phyloP scores from a whole-genome alignment of 1,284 basidiomycete genomes.

The Leccinum olivaceoglutinosum region DNA sequence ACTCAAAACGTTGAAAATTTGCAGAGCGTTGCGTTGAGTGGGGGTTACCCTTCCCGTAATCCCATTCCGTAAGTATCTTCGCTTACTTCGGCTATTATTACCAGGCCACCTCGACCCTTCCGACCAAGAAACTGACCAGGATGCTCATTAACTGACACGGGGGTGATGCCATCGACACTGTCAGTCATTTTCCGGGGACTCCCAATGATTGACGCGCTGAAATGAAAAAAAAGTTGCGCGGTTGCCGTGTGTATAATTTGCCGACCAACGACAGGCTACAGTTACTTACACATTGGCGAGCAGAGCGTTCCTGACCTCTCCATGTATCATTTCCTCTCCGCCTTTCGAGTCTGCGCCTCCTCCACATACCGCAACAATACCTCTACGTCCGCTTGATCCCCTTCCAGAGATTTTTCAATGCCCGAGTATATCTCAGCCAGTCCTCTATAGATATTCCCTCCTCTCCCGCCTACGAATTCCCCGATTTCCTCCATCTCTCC shows the following conservation, averaged over 20 bases:
- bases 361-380: conserved; percentile 43
- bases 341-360: conserved; percentile 28
- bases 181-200: conserved; percentile 7
- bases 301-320: conserved; percentile 4
- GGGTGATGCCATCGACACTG: neutral
- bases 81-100: conserved; percentile 9
- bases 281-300: conserved; percentile 1
- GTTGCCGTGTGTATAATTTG: conserved; percentile 14
- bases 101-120: conserved; percentile 1
- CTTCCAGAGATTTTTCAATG: conserved; percentile 36
- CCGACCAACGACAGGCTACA: conserved; percentile 14
- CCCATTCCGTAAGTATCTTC: conserved; percentile 16
- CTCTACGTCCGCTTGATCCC: conserved; percentile 34
- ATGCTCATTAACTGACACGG: conserved; percentile 4
- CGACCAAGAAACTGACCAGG: neutral
- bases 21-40: conserved; percentile 18
- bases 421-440: conserved; percentile 42
- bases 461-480: conserved; percentile 44
- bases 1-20: conserved; percentile 25
- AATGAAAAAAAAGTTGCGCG: conserved; percentile 24
- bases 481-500: conserved; percentile 60
- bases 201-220: conserved; percentile 19
- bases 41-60: conserved; percentile 20
- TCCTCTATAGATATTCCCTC: conserved; percentile 43
- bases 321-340: conserved; percentile 4